Evolutionary conservation across 2,329 filamentous ascomycete genomes (phyloP), one percentile per base, ranked within the genome.

Genomic region (Fusarium coicis): DNA sequence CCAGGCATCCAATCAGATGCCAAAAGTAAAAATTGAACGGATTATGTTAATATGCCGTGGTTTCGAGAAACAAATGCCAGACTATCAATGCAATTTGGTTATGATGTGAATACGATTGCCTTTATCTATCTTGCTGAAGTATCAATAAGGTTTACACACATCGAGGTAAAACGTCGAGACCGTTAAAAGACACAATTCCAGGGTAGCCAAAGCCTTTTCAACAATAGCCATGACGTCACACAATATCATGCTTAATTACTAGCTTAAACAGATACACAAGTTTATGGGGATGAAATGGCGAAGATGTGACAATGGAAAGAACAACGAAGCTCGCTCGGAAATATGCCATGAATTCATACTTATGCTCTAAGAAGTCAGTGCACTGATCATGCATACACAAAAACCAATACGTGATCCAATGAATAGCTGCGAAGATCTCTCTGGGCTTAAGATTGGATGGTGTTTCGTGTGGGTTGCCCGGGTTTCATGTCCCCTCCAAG

Each of bases 361-460:
- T 49, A 42, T 32, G 40, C 49, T 19, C 44, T 40, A 55, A 30
- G 39, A 21, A 40, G 43, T 26, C 21, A 34, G 23, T 15, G 10
- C 39, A 40, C 21, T 40, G 39, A 40, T n/a, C 21, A 40, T 40
- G 39, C 39, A n/a, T 40, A 40, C 21, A 40, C 46, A 58, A 65
- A 49, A 32, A 54, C 43, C 18, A 49, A 55, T 63, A 44, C 42
- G 58, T 58, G 54, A 68, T 43, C 40, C 53, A 63, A 60, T 57
- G 32, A 66, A 72, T 66, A 36, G 49, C 43, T 34, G 19, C 34
- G 57, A 68, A 71, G 52, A 66, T 72, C 60, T 59, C 54, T 42
- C 46, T 49, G 47, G 39, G 30, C 50, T 64, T 65, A 72, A 77
- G 50, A 77, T 77, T 76, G 50, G 64, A 70, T 55, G 63, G 66